These are phyloP conservation scores for Trichoderma sp. DNA, from an alignment of 2,329 filamentous ascomycete genomes.

Conservation along the genomic window DNA sequence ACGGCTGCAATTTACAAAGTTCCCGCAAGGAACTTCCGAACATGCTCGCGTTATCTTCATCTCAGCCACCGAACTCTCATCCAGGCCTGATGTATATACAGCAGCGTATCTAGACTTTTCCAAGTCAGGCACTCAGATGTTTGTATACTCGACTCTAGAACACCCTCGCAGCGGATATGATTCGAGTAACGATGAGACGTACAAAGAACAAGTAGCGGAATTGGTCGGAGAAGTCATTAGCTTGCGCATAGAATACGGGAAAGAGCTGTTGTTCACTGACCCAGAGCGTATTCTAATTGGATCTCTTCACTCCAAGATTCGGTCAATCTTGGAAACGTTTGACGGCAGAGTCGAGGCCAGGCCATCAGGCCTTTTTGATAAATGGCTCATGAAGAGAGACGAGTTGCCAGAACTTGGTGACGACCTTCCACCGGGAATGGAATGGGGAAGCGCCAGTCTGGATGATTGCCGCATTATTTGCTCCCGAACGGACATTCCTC, in stretches of 20 bases:
- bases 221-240: conserved; percentile 36
- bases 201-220: conserved; percentile 39
- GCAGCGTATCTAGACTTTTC: conserved; percentile 64
- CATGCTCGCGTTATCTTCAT: conserved; percentile 47
- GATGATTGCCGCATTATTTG: conserved; percentile 59
- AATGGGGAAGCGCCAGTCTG: conserved; percentile 56
- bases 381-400: conserved; percentile 59
- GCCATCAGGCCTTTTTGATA: conserved; percentile 46
- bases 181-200: conserved; percentile 27
- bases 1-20: conserved; percentile 61
- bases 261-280: conserved; percentile 25
- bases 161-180: conserved; percentile 2
- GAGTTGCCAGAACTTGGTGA: conserved; percentile 43
- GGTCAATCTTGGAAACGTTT: conserved; percentile 31
- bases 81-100: conserved; percentile 44
- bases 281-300: conserved; percentile 41
- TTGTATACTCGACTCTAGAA: conserved; percentile 60
- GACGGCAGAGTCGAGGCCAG: conserved; percentile 34
- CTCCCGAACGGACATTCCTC: conserved; percentile 57
- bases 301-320: conserved; percentile 37
- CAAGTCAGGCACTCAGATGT: conserved; percentile 64
- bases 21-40: conserved; percentile 44
- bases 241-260: conserved; percentile 33
- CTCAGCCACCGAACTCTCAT: conserved; percentile 27
- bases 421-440: conserved; percentile 49